Conservation (phyloP, 164 flowering plant genomes). For the Stephania japonica region DNA sequence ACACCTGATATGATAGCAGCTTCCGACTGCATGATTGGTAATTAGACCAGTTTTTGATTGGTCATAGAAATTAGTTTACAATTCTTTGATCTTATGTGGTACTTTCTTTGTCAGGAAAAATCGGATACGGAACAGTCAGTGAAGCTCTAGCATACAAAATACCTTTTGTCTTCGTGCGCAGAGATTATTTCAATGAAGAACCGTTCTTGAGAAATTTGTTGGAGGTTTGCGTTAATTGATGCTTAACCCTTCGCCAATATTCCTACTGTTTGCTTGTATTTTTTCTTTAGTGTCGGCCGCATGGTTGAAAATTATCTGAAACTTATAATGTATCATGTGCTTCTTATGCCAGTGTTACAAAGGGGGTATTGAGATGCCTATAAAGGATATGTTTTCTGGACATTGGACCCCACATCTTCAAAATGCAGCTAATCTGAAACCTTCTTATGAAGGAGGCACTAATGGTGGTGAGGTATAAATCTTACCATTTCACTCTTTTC, state of each 20-base stretch:
- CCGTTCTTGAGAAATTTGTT: slow-evolving; percentile 96
- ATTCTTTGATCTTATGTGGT: background rate
- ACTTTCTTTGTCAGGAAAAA: slow-evolving; percentile 56
- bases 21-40: slow-evolving; percentile 99
- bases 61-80: background rate
- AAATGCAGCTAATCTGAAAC: slow-evolving; percentile 77
- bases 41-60: background rate
- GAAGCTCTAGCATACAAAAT: slow-evolving; percentile 89
- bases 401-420: slow-evolving; percentile 92
- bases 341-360: slow-evolving; percentile 54
- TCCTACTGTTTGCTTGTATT: background rate
- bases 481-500: background rate
- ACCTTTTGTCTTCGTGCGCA: slow-evolving; percentile 88
- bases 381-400: slow-evolving; percentile 87
- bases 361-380: slow-evolving; percentile 96
- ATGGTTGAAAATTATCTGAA: slow-evolving; percentile 8
- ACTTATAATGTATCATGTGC: background rate
- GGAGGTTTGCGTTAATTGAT: slow-evolving; percentile 44
- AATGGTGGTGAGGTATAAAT: slow-evolving; percentile 90
- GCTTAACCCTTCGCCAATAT: background rate
- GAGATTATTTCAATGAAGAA: slow-evolving; percentile 97
- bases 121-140: slow-evolving; percentile 95
- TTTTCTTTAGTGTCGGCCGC: background rate
- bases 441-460: slow-evolving; percentile 82
- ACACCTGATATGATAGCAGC: slow-evolving; percentile 96